Conservation (phyloP, 2,329 filamentous ascomycete species). For the Colletotrichum cordylinicola region DNA sequence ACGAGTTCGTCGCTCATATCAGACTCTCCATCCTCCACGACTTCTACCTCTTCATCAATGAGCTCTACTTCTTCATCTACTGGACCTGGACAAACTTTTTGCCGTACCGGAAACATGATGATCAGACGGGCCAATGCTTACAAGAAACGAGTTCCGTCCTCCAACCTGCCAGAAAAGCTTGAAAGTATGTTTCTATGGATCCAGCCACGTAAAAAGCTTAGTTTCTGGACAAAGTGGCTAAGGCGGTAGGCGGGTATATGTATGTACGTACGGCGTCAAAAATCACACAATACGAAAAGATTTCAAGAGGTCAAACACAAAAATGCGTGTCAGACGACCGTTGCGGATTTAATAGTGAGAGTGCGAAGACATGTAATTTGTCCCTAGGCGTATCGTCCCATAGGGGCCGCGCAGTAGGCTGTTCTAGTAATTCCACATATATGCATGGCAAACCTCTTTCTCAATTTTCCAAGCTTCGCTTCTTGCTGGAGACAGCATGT, state of each 20-base stretch:
- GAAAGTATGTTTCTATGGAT: not conserved
- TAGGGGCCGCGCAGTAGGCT: not conserved
- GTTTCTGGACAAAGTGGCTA: not conserved
- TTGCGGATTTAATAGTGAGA: not conserved
- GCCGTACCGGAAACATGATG: not conserved
- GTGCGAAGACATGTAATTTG: not conserved
- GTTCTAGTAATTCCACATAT: not conserved
- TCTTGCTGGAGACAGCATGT: not conserved
- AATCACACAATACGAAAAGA: not conserved
- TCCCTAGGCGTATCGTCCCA: not conserved
- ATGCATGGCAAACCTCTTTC: not conserved
- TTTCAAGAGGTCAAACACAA: not conserved
- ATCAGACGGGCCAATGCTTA: not conserved
- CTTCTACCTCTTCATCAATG: not conserved
- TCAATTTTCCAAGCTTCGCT: not conserved
- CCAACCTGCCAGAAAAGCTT: not conserved
- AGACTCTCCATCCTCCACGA: not conserved
- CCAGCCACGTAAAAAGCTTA: not conserved
- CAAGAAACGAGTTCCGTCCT: not conserved
- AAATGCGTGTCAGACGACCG: not conserved
- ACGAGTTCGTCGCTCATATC: not conserved
- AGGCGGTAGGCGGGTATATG: not conserved
- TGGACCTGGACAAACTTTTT: not conserved
- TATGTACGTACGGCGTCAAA: not conserved
- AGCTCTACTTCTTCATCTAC: not conserved